Percentiles rank a stretch among this genome's conserved stretches.
These are phyloP conservation scores for Epipyxis sp. DNA, from an alignment of 108 stramenopile species.

Conservation along the genomic window DNA sequence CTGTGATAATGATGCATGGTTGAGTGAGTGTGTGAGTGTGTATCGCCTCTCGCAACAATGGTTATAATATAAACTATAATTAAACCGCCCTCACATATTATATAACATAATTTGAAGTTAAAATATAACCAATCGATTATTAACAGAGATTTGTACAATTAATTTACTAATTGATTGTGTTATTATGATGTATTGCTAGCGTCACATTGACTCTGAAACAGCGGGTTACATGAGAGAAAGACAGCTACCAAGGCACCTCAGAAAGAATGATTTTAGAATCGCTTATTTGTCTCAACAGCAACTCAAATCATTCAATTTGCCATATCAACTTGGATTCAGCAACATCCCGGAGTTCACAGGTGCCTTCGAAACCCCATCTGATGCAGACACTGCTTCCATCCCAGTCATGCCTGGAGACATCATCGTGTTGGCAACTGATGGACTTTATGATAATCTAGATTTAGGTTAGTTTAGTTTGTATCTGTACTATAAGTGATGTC, in stretches of 20 bases:
- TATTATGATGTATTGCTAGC: no score
- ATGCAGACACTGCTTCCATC: slow-evolving; percentile 80
- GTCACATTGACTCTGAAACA: slow-evolving; percentile 86
- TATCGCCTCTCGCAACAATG: no score
- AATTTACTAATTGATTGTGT: no score
- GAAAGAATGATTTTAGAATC: slow-evolving; percentile 75
- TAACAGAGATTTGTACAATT: no score
- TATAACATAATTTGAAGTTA: no score
- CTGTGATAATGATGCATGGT: no score
- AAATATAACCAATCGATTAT: no score
- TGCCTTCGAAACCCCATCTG: slow-evolving; percentile 69
- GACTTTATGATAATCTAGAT: slow-evolving; percentile 93
- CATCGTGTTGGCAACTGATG: slow-evolving; percentile 90
- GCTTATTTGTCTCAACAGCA: slow-evolving; percentile 93
- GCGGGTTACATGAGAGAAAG: slow-evolving; percentile 79
- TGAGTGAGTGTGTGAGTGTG: no score
- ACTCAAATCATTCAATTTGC: slow-evolving; percentile 86
- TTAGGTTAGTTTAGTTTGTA: no score
- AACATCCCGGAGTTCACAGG: not conserved
- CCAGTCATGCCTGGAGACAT: slow-evolving; percentile 87
- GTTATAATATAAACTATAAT: no score
- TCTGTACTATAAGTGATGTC: no score
- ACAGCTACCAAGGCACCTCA: slow-evolving; percentile 64
- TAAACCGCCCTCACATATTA: no score
- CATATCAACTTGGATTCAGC: slow-evolving; percentile 79